Conservation (phyloP, 371 early-diverging fungal genomes). For the Mucor piriformis region DNA sequence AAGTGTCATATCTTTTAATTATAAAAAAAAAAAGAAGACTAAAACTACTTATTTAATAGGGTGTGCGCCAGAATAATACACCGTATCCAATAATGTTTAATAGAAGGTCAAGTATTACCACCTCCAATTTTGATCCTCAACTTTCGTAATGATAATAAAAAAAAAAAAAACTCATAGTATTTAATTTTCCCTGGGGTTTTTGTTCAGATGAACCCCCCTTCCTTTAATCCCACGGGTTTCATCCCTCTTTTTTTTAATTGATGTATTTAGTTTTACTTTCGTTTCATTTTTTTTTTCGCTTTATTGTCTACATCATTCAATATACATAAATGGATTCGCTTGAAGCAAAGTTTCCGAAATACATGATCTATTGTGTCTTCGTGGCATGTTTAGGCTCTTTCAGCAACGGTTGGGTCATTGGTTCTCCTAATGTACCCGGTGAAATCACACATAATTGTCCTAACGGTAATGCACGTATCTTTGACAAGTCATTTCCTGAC, state of each 20-base stretch:
- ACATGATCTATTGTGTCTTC: conserved; percentile 46
- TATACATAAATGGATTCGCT: conserved; percentile 36
- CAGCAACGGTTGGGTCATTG: conserved; percentile 48
- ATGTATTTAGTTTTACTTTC: not conserved
- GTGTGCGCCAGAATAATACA: conserved; percentile 26
- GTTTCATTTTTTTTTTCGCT: conserved; percentile 1
- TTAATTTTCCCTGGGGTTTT: not conserved
- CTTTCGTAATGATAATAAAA: conserved; percentile 15
- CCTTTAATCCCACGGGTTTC: not conserved
- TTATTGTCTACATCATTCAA: not conserved
- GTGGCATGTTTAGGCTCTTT: conserved; percentile 42
- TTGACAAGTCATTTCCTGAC: conserved; percentile 20
- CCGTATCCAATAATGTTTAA: conserved; percentile 17
- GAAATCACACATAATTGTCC: conserved; percentile 27
- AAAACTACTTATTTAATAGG: too few relatives aligned
- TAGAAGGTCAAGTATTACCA: conserved; percentile 31
- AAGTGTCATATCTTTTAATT: not conserved
- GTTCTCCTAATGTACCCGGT: conserved; percentile 50
- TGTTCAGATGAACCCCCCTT: not conserved
- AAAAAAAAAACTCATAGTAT: too few relatives aligned
- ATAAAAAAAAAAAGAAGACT: not conserved
- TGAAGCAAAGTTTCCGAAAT: conserved; percentile 31
- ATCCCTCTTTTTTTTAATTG: not conserved
- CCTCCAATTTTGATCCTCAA: conserved; percentile 29
- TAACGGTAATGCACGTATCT: conserved; percentile 14